Evolutionary conservation across 2,329 filamentous ascomycete genomes (phyloP).

Genomic region (Aspergillus arachidicola): DNA sequence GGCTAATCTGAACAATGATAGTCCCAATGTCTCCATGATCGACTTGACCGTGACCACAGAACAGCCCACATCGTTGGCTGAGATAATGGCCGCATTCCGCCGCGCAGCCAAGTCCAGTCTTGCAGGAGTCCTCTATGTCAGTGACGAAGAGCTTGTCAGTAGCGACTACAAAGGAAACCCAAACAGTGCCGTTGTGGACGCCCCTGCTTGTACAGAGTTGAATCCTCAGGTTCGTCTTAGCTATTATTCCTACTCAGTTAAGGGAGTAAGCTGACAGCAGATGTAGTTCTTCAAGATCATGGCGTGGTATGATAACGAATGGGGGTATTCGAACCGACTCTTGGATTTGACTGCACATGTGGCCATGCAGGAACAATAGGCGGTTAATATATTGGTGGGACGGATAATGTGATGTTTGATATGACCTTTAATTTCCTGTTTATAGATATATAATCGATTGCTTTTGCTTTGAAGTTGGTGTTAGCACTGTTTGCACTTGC

Average conservation of each 20-base stretch:
- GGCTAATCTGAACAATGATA: neutral
- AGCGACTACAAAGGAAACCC: neutral
- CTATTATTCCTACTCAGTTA: no score
- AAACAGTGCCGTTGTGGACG: neutral
- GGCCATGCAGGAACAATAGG: constrained; percentile 15
- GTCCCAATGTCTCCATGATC: neutral
- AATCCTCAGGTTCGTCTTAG: neutral
- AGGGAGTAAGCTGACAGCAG: neutral
- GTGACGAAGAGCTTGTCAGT: neutral
- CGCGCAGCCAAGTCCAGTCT: neutral
- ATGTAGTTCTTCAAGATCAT: constrained; percentile 89
- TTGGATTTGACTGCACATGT: constrained; percentile 60
- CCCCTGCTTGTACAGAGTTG: neutral
- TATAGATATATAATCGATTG: neutral
- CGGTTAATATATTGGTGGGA: neutral
- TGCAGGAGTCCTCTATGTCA: neutral
- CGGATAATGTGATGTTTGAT: neutral
- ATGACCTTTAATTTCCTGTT: neutral
- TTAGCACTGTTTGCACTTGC: no score
- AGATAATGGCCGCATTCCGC: neutral
- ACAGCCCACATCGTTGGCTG: neutral
- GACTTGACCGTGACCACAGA: neutral
- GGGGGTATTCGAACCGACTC: constrained; percentile 90
- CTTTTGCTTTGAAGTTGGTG: neutral
- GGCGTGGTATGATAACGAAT: constrained; percentile 95